Conservation (phyloP, 2,329 filamentous ascomycete species). For the Dothiorella sarmentorum region DNA sequence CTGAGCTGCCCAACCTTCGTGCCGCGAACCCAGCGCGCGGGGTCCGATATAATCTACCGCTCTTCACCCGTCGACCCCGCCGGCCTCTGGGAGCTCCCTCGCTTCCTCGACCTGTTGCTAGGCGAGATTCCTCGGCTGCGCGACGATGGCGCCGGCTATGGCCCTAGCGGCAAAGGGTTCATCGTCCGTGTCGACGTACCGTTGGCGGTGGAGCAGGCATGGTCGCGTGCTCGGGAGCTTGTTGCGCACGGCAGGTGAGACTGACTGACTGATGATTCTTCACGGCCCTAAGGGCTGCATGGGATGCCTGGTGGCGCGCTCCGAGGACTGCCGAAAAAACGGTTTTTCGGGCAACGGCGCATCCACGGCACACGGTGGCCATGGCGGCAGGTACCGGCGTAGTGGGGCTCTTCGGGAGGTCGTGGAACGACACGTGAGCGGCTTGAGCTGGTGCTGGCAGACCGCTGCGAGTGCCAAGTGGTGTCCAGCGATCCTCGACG, state of each 20-base stretch:
- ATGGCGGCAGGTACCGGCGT: constrained; percentile 10
- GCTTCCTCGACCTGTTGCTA: constrained; percentile 43
- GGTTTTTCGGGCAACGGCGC: constrained; percentile 2
- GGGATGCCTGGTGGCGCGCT: constrained; percentile 5
- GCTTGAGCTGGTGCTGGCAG: background rate
- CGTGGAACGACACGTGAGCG: constrained; percentile 1
- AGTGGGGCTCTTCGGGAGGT: constrained; percentile 9
- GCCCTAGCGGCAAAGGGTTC: constrained; percentile 43
- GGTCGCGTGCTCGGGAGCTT: constrained; percentile 20
- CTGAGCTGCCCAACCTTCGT: constrained; percentile 34
- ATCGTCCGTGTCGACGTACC: constrained; percentile 46
- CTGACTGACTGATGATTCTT: too few relatives aligned
- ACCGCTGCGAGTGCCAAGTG: background rate
- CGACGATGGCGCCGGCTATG: constrained; percentile 44
- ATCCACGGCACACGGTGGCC: background rate
- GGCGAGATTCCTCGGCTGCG: constrained; percentile 45
- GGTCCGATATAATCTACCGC: background rate
- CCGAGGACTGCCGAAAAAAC: constrained; percentile 6
- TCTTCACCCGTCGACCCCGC: background rate
- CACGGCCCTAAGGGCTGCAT: too few relatives aligned
- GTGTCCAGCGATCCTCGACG: background rate
- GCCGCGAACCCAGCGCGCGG: constrained; percentile 23
- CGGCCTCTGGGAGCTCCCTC: constrained; percentile 36
- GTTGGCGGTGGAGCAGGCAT: constrained; percentile 34
- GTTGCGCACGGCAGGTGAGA: constrained; percentile 8